Evolutionary conservation across 2,329 filamentous ascomycete genomes (phyloP).

Genomic region (Xylariaceae sp.): DNA sequence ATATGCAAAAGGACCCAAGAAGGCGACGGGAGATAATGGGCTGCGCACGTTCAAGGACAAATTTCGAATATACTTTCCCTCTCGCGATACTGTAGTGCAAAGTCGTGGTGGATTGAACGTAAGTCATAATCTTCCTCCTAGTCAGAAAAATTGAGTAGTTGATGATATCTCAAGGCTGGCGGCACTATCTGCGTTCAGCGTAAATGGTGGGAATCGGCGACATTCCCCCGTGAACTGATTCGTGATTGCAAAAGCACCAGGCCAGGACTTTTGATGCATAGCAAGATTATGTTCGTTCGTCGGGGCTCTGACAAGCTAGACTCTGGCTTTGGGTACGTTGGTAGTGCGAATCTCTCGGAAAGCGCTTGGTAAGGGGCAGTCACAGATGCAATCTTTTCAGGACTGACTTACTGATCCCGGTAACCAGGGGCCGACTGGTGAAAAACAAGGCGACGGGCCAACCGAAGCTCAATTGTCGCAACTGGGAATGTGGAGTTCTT

Average conservation of each 20-base stretch:
- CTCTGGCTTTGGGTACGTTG: conserved; percentile 74
- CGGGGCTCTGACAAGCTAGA: conserved; percentile 17
- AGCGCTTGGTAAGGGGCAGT: conserved; percentile 71
- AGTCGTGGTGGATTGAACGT: conserved; percentile 62
- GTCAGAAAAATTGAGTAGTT: conserved; percentile 4
- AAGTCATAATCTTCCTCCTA: conserved; percentile 23
- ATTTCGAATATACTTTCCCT: conserved; percentile 79
- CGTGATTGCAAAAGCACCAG: conserved; percentile 72
- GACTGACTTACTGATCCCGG: background rate
- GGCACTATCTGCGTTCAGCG: conserved; percentile 79
- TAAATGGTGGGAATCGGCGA: conserved; percentile 64
- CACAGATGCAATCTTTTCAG: background rate
- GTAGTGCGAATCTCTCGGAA: conserved; percentile 88
- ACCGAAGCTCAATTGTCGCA: conserved; percentile 76
- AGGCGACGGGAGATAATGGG: conserved; percentile 17
- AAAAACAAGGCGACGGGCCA: conserved; percentile 63
- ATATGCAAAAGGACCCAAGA: conserved; percentile 27
- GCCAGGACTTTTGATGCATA: conserved; percentile 76
- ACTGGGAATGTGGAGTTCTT: conserved; percentile 94
- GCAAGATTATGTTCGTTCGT: conserved; percentile 64
- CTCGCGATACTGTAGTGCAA: conserved; percentile 58
- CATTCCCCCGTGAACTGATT: conserved; percentile 69
- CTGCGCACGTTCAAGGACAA: conserved; percentile 34
- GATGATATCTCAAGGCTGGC: conserved; percentile 46
- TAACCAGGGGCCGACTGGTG: conserved; percentile 67